Evolutionary conservation across 768 basidiomycete genomes (phyloP), one percentile per base, ranked within the genome.

Genomic region (Calvatia gigantea): DNA sequence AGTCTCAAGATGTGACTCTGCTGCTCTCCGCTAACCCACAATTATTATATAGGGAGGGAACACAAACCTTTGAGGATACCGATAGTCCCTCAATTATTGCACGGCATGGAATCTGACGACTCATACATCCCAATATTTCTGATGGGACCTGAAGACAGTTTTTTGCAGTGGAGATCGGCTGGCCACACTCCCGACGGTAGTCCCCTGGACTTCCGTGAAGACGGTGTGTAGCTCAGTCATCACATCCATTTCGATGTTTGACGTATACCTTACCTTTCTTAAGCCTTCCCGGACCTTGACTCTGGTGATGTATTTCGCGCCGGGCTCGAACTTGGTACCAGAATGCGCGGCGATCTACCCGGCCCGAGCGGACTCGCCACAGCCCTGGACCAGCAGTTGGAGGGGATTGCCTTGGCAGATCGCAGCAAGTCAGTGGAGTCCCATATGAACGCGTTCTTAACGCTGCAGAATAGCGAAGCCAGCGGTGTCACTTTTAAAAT

Each of bases 41-140:
- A n/a, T n/a, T n/a, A n/a, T n/a, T n/a, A n/a, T n/a, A n/a, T n/a
- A n/a, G n/a, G n/a, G n/a, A n/a, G n/a, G n/a, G n/a, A n/a, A n/a
- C n/a, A n/a, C n/a, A n/a, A n/a, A n/a, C n/a, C n/a, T 23, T 37
- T 23, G 6, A 21, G 33, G 29, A 33, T 21, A 43, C 6, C 2
- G 21, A 21, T 31, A 31, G 12, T 12, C 38, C 37, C 17, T 19
- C 15, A 17, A n/a, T 9, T n/a, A 11, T 15, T 39, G 14, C n/a
- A n/a, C 27, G 28, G 32, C 23, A 56, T 56, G 54, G 39, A 31
- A 33, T n/a, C 49, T 39, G n/a, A 21, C n/a, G 17, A 51, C 35
- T 4, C 19, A n/a, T 15, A 50, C 37, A 51, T 51, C 25, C 31
- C 50, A 28, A 32, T 21, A n/a, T 15, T 19, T 14, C 8, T 39